Evolutionary conservation across 306 rosid genomes (phyloP).

Genomic region (Carpinus fangiana): DNA sequence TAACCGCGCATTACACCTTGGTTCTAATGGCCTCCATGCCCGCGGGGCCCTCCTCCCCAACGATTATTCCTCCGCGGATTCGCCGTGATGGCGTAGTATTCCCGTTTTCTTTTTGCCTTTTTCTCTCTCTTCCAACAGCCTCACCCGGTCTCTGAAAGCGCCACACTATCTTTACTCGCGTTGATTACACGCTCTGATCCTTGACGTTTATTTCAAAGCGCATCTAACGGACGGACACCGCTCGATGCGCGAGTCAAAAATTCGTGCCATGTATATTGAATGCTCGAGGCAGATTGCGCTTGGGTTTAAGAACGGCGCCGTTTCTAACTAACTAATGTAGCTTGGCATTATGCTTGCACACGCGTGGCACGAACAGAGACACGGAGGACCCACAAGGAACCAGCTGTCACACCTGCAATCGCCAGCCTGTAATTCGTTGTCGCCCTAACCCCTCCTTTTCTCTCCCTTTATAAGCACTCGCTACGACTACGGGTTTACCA

Average conservation of each 20-base stretch:
- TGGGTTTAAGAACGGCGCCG: no score
- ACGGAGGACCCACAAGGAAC: background rate
- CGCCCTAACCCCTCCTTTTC: slow-evolving; percentile 44
- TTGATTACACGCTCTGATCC: background rate
- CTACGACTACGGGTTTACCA: background rate
- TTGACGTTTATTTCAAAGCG: no score
- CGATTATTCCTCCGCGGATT: background rate
- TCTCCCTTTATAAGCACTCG: slow-evolving; percentile 39
- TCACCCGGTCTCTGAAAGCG: background rate
- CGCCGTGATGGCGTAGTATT: slow-evolving; percentile 6
- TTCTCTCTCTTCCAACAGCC: background rate
- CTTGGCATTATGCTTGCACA: no score
- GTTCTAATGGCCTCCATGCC: background rate
- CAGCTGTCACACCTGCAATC: slow-evolving; percentile 53
- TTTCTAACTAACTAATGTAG: no score
- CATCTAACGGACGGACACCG: no score
- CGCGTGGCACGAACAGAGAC: no score
- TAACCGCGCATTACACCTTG: background rate
- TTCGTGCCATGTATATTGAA: no score
- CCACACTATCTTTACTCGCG: background rate
- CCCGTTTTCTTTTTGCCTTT: background rate
- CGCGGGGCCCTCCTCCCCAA: background rate
- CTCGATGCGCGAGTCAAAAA: no score
- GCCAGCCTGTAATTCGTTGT: slow-evolving; percentile 70
- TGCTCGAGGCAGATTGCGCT: no score